Evolutionary conservation across 2,329 filamentous ascomycete species (phyloP).

Genomic region (Purpureocillium lavendulum): DNA sequence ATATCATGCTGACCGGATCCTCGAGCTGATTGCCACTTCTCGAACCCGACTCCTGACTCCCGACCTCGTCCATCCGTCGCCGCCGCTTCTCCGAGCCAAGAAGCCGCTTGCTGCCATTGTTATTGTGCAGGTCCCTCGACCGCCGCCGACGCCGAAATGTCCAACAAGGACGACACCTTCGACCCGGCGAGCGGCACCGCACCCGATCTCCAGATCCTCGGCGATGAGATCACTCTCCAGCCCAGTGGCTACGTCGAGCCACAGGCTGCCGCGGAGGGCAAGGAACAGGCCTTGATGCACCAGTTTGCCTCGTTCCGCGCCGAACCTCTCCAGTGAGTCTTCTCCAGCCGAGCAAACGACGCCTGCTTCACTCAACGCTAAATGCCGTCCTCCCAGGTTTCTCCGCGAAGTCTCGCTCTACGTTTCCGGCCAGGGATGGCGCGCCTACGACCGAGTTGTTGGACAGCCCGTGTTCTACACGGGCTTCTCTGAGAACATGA

Average conservation of each 20-base stretch:
- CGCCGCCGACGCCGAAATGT: conserved; percentile 13
- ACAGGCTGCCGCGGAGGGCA: conserved; percentile 34
- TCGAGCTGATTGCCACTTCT: conserved; percentile 1
- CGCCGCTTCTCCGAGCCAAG: not conserved
- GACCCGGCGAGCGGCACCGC: conserved; percentile 37
- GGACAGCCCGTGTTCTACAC: conserved; percentile 90
- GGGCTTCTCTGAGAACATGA: conserved; percentile 90
- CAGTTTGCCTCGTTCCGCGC: conserved; percentile 81
- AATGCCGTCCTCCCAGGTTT: conserved; percentile 50
- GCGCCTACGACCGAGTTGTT: conserved; percentile 82
- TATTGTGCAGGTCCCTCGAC: not conserved
- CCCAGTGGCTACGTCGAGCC: conserved; percentile 60
- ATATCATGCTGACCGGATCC: not conserved
- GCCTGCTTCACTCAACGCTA: not conserved
- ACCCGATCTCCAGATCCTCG: conserved; percentile 70
- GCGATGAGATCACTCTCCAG: conserved; percentile 65
- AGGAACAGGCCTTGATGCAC: conserved; percentile 65
- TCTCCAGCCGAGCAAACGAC: not conserved
- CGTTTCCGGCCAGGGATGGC: conserved; percentile 90
- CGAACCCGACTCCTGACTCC: not conserved
- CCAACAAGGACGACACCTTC: conserved; percentile 17
- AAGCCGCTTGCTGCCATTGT: no score
- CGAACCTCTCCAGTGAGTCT: conserved; percentile 49
- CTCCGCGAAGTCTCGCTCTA: conserved; percentile 89
- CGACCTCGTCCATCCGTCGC: not conserved